Evolutionary conservation across 805 yeast genomes (phyloP), one percentile per base, ranked within the genome.

Genomic region (Schwanniomyces yamadae): DNA sequence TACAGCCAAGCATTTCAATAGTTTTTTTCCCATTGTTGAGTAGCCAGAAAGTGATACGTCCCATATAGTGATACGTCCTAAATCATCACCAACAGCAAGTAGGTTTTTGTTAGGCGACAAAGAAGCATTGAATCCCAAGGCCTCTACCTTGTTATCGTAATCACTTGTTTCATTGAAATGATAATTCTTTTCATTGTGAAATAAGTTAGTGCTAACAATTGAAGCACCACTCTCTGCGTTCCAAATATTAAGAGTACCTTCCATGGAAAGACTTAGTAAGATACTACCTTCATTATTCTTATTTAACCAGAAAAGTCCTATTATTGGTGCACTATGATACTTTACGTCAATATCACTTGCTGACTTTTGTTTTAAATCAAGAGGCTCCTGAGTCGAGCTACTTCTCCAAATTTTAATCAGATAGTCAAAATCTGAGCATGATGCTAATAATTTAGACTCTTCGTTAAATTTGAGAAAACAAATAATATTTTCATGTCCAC

Each of bases 371-470:
- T 55, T 59, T 23, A 63, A 41, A 34, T 63, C 66, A 21, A 59
- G 72, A 23, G 72, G 60, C 19, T 78, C 72, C 40, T 75, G 76
- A 16, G 75, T 61, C 21, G 79, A 74, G 18, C 73, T 72, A 23
- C 88, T 83, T 49, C 72, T 76, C 95, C 96, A 90, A 14, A 88
- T 66, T 46, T 86, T 75, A 6, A 89, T 70, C 0, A 75, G 66
- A 37, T 76, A 73, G 54, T 90, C 96, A 16, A 34, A 48, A 52
- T 86, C 95, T 1, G 95, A 80, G 6, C 86, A 80, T 2, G 90
- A 78, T 3, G 88, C 79, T 26, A 90, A 63, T 20, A 82, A 56
- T 45, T 77, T 77, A 11, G 71, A 63, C 2, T 57, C 55, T 4
- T 52, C 41, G 48, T 82, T 79, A 53, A 82, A 86, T 20, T 63